These are phyloP conservation scores for Backusella australiensis DNA, from an alignment of 192 early-diverging fungal species.

Conservation along the genomic window DNA sequence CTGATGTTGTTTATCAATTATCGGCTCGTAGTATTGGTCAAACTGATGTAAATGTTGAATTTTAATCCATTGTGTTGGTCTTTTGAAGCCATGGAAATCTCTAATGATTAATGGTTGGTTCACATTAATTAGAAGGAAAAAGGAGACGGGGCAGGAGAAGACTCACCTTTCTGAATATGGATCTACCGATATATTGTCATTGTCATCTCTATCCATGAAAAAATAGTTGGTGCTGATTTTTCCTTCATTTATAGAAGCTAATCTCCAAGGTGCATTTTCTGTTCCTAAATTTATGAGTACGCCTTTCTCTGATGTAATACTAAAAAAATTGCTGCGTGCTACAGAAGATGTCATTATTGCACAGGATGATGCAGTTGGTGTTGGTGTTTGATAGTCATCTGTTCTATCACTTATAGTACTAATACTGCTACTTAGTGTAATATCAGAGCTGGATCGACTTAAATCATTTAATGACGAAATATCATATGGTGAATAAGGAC, in stretches of 20 bases:
- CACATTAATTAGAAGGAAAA: neutral
- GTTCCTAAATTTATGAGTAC: neutral
- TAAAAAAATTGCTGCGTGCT: neutral
- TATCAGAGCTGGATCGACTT: constrained; percentile 3
- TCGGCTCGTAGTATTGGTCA: constrained; percentile 47
- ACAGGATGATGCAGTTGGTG: neutral
- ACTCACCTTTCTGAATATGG: neutral
- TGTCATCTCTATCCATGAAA: constrained; percentile 2
- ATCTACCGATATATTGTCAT: neutral
- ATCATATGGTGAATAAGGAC: constrained; percentile 2
- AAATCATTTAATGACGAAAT: constrained; percentile 3
- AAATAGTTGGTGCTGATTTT: constrained; percentile 6
- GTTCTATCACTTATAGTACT: neutral
- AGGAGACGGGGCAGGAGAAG: neutral
- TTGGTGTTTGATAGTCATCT: neutral
- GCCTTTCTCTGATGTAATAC: neutral
- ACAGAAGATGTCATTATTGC: neutral
- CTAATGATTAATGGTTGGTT: constrained; percentile 20
- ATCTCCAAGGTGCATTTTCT: constrained; percentile 1
- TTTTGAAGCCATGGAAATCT: constrained; percentile 57
- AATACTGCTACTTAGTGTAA: neutral
- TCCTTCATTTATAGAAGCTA: neutral
- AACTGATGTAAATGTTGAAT: constrained; percentile 46
- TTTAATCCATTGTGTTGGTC: constrained; percentile 47
- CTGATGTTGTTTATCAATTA: constrained; percentile 41